Conservation (phyloP, 78 protist species). For the Creolimax fragrantissima region DNA sequence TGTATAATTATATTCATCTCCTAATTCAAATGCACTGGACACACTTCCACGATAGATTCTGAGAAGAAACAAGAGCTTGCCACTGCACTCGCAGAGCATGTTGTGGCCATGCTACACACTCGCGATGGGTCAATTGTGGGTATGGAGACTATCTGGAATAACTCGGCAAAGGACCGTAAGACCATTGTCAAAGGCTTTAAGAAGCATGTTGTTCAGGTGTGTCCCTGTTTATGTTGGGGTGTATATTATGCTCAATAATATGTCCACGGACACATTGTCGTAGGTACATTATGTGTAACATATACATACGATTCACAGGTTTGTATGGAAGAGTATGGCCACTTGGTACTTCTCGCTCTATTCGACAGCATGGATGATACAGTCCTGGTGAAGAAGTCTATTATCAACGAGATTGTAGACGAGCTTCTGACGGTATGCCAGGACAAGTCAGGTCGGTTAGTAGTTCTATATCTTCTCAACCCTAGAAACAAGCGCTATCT, state of each 20-base stretch:
- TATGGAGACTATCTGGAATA: conserved; percentile 13
- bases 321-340: neutral
- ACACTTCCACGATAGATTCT: too few species aligned
- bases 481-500: neutral
- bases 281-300: neutral
- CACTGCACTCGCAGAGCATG: neutral
- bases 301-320: neutral
- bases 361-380: conserved; percentile 58
- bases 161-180: conserved; percentile 42
- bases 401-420: neutral
- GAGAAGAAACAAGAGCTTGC: neutral
- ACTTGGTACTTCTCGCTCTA: conserved; percentile 35
- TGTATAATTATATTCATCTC: too few species aligned
- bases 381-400: conserved; percentile 25
- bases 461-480: neutral
- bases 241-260: too few species aligned
- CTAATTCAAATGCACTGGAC: too few species aligned
- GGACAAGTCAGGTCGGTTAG: neutral
- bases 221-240: too few species aligned
- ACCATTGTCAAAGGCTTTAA: conserved; percentile 42
- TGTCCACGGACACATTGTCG: neutral
- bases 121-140: conserved; percentile 42
- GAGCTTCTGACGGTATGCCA: neutral
- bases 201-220: conserved; percentile 20
- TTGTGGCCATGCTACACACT: conserved; percentile 38